Evolutionary conservation across 176 grass and related monocot species (phyloP).

Genomic region (Otatea glauca): DNA sequence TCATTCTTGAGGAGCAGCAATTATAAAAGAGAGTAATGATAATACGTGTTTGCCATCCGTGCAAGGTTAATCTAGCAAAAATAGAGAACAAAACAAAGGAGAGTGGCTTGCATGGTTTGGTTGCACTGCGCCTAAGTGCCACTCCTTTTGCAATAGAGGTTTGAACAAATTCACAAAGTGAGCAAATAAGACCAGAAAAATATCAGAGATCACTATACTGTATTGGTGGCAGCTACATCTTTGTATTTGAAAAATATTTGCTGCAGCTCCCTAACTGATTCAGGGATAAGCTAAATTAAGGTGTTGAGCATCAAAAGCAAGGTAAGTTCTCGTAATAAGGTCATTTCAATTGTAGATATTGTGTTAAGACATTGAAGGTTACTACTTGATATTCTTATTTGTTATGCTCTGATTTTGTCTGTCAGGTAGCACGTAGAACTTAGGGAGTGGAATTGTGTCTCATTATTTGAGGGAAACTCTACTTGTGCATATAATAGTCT

Average conservation of each 20-base stretch:
- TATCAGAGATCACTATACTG: neutral
- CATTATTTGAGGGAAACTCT: slow-evolving; percentile 1
- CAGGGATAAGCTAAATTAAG: neutral
- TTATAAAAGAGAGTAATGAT: neutral
- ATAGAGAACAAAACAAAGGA: neutral
- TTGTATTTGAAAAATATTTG: slow-evolving; percentile 27
- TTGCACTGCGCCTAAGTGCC: slow-evolving; percentile 1
- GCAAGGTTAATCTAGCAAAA: slow-evolving; percentile 31
- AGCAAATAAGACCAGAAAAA: neutral
- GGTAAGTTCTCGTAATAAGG: neutral
- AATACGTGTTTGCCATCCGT: neutral
- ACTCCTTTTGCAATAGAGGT: neutral
- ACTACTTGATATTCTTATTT: neutral
- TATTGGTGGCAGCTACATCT: neutral
- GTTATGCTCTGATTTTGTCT: slow-evolving; percentile 7
- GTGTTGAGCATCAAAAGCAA: slow-evolving; percentile 17
- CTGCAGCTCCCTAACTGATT: neutral
- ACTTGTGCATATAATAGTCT: neutral
- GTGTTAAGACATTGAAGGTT: neutral
- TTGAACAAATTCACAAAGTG: neutral
- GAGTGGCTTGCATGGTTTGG: neutral
- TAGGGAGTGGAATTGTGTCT: neutral
- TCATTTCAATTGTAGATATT: neutral
- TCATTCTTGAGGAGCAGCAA: slow-evolving; percentile 2
- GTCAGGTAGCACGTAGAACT: neutral